These are phyloP conservation scores for Phellopilus nigrolimitatus DNA, from an alignment of 1,284 basidiomycete genomes.

Conservation along the genomic window DNA sequence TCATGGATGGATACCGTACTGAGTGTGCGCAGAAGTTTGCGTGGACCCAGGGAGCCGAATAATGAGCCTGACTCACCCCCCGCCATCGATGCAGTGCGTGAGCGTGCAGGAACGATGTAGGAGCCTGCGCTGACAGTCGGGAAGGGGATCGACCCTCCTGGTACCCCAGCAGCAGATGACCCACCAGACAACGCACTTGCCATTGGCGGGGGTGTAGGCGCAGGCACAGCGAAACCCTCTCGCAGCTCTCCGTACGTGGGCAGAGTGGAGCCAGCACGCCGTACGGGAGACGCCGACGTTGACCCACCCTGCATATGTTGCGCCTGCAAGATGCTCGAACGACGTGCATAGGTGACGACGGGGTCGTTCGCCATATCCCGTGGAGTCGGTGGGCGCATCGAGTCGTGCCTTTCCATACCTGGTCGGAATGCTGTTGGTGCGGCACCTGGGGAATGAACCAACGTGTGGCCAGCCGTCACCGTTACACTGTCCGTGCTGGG, in stretches of 20 bases:
- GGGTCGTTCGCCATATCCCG: constrained; percentile 44
- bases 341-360: constrained; percentile 62
- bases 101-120: constrained; percentile 71
- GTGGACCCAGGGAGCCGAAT: constrained; percentile 24
- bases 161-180: constrained; percentile 7
- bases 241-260: constrained; percentile 4
- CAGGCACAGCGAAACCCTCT: constrained; percentile 3
- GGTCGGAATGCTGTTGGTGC: constrained; percentile 6
- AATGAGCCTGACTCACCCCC: constrained; percentile 43
- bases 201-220: constrained; percentile 3
- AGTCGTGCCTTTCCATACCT: constrained; percentile 22
- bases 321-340: constrained; percentile 62
- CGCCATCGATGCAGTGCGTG: constrained; percentile 61
- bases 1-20: constrained; percentile 83
- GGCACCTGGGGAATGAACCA: constrained; percentile 1
- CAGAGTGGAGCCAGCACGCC: constrained; percentile 1
- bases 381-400: constrained; percentile 36
- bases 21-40: constrained; percentile 65
- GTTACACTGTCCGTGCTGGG: constrained; percentile 3
- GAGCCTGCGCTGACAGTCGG: constrained; percentile 46
- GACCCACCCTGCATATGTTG: constrained; percentile 11
- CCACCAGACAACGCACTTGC: neutral
- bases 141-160: constrained; percentile 49
- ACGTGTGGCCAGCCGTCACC: neutral
- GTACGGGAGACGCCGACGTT: constrained; percentile 12